A percentile compares a stretch with the other conserved stretches of the same genome.
Evolutionary conservation across 1,139 yeast genomes (phyloP).

Genomic region (Hyphopichia wangnamkhiaoensis): DNA sequence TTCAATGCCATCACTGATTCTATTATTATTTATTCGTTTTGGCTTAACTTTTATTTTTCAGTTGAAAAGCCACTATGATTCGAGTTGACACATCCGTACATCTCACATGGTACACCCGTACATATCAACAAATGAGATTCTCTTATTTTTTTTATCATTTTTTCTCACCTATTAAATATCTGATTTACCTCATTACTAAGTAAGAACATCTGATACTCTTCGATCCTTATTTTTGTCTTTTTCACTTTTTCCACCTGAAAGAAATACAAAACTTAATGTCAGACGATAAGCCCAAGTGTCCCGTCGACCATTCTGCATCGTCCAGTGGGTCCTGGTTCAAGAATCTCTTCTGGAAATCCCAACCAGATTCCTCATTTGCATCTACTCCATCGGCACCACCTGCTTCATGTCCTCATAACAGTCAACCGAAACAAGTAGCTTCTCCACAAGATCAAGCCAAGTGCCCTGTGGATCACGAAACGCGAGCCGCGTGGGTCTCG

Average conservation of each 20-base stretch:
- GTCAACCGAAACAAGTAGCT: background rate
- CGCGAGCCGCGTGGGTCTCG: constrained; percentile 58
- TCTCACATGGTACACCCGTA: background rate
- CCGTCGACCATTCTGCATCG: constrained; percentile 28
- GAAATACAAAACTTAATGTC: constrained; percentile 1
- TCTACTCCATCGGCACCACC: background rate
- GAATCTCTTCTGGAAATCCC: background rate
- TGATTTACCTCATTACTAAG: constrained; percentile 1
- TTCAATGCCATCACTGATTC: background rate
- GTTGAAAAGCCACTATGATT: background rate
- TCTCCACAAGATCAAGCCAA: constrained; percentile 31
- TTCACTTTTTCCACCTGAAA: background rate
- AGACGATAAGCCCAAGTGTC: constrained; percentile 22
- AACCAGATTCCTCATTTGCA: too few species aligned
- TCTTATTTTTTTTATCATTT: background rate
- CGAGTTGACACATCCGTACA: background rate
- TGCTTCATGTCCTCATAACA: background rate
- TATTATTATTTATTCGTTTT: background rate
- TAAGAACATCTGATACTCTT: background rate
- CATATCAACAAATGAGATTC: background rate
- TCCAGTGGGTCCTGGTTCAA: constrained; percentile 19
- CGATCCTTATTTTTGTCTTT: background rate
- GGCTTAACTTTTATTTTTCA: background rate
- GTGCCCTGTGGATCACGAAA: constrained; percentile 71
- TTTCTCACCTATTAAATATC: background rate